These are phyloP conservation scores for Durotheca rogersii DNA, from an alignment of 495 filamentous ascomycete genomes.

Conservation along the genomic window DNA sequence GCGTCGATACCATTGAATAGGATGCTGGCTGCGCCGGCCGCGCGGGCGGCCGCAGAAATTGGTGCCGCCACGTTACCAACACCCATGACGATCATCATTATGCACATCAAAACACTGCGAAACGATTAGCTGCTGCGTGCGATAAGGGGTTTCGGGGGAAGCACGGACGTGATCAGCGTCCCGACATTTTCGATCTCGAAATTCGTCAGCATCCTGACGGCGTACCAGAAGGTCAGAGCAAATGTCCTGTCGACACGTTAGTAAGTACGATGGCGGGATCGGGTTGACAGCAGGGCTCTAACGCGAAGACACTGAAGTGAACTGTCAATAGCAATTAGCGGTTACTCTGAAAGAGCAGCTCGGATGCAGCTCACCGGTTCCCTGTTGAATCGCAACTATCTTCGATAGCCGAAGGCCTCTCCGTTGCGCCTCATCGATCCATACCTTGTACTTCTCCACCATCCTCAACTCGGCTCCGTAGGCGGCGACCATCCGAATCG, in stretches of 20 bases:
- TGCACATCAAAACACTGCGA: constrained; percentile 54
- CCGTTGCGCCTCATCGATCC: constrained; percentile 58
- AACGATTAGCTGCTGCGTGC: constrained; percentile 27
- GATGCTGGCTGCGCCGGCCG: constrained; percentile 54
- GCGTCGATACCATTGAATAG: constrained; percentile 60
- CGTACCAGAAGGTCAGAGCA: constrained; percentile 51
- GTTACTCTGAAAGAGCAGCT: neutral
- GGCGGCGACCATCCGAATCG: constrained; percentile 61
- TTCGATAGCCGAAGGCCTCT: constrained; percentile 55
- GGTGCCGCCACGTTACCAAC: constrained; percentile 54
- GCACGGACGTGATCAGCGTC: constrained; percentile 53
- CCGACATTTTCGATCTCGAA: constrained; percentile 42
- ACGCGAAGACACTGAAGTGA: constrained; percentile 48
- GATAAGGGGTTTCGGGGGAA: neutral
- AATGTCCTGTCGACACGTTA: constrained; percentile 39
- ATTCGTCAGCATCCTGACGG: constrained; percentile 35
- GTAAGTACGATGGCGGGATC: constrained; percentile 1
- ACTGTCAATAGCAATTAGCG: constrained; percentile 31
- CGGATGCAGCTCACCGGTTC: constrained; percentile 39
- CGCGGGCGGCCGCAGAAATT: constrained; percentile 50
- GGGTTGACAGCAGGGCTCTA: constrained; percentile 17
- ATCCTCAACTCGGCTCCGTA: constrained; percentile 62
- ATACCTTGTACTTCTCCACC: constrained; percentile 51
- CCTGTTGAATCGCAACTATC: constrained; percentile 48
- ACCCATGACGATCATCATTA: constrained; percentile 57